Conservation (phyloP, 1,139 yeast species). For the Citeromyces hawaiiensis region DNA sequence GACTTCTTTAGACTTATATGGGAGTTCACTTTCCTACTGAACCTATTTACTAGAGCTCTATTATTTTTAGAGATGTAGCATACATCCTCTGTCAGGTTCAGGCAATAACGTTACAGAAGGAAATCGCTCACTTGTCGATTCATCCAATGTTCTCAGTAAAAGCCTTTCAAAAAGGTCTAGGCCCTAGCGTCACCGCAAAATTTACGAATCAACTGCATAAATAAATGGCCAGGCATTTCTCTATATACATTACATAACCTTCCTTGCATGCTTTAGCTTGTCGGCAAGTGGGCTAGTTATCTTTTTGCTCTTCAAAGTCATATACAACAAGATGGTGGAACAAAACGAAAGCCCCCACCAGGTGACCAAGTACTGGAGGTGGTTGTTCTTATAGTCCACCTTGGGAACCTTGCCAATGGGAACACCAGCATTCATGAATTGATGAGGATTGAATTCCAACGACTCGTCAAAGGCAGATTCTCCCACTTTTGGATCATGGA, state of each 20-base stretch:
- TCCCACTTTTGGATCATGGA: slow-evolving; percentile 3
- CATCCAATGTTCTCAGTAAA: too few relatives aligned
- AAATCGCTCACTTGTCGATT: too few relatives aligned
- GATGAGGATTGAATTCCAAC: slow-evolving; percentile 24
- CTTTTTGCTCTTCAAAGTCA: slow-evolving; percentile 39
- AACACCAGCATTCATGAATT: slow-evolving; percentile 66
- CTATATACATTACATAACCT: slow-evolving; percentile 9
- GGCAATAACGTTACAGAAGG: too few relatives aligned
- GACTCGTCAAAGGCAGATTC: slow-evolving; percentile 9
- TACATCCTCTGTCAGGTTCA: too few relatives aligned
- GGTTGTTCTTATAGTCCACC: slow-evolving; percentile 77
- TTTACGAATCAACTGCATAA: too few relatives aligned
- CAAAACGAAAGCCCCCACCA: slow-evolving; percentile 85
- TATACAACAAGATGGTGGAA: slow-evolving; percentile 50
- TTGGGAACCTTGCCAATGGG: slow-evolving; percentile 79
- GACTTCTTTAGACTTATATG: too few relatives aligned
- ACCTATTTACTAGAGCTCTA: too few relatives aligned
- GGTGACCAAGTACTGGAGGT: slow-evolving; percentile 80
- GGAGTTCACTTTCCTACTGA: too few relatives aligned
- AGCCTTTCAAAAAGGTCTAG: too few relatives aligned
- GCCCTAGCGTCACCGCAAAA: too few relatives aligned
- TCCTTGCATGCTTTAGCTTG: slow-evolving; percentile 30
- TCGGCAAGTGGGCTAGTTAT: slow-evolving; percentile 25
- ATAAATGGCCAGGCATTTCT: too few relatives aligned
- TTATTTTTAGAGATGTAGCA: too few relatives aligned